phyloP scores from a whole-genome alignment of 2,329 filamentous ascomycete genomes.

The Metarhizium robertsii region DNA sequence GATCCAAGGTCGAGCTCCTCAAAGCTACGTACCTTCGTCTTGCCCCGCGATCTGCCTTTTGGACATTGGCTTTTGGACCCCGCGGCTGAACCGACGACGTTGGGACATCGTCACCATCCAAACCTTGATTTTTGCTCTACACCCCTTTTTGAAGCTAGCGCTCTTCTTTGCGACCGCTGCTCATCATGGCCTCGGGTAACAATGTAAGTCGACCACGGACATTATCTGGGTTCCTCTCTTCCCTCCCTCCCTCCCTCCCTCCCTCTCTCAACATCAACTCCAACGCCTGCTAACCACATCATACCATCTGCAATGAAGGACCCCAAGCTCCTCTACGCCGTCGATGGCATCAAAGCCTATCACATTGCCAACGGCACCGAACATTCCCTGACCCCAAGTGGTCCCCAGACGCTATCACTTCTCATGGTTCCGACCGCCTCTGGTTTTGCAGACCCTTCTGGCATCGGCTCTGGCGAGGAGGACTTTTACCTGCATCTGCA shows the following conservation, averaged over 20 bases:
- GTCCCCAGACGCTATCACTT: slow-evolving; percentile 83
- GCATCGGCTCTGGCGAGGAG: slow-evolving; percentile 56
- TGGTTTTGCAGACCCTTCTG: slow-evolving; percentile 48
- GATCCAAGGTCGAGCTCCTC: background rate
- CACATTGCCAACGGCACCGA: slow-evolving; percentile 86
- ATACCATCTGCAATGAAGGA: slow-evolving; percentile 26
- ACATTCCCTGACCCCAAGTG: slow-evolving; percentile 69
- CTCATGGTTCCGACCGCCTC: slow-evolving; percentile 92
- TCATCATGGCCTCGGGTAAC: slow-evolving; percentile 21
- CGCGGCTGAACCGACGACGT: background rate
- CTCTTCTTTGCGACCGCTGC: background rate
- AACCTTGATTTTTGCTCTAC: slow-evolving; percentile 6
- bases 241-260: background rate
- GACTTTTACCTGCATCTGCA: slow-evolving; percentile 97
- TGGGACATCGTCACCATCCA: background rate
- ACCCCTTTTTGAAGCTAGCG: slow-evolving; percentile 3
- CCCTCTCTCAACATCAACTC: background rate
- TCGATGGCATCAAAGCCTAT: slow-evolving; percentile 83
- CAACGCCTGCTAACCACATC: background rate
- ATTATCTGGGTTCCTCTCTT: background rate
- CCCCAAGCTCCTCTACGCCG: slow-evolving; percentile 57
- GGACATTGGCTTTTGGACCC: background rate
- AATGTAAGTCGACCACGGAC: slow-evolving; percentile 16
- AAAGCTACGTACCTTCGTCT: too few species aligned
- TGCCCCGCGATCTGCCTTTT: background rate